A percentile compares a stretch with the other conserved stretches of the same genome.
phyloP scores from a whole-genome alignment of 2,329 filamentous ascomycete genomes.

The Neopestalotiopsis rosae region DNA sequence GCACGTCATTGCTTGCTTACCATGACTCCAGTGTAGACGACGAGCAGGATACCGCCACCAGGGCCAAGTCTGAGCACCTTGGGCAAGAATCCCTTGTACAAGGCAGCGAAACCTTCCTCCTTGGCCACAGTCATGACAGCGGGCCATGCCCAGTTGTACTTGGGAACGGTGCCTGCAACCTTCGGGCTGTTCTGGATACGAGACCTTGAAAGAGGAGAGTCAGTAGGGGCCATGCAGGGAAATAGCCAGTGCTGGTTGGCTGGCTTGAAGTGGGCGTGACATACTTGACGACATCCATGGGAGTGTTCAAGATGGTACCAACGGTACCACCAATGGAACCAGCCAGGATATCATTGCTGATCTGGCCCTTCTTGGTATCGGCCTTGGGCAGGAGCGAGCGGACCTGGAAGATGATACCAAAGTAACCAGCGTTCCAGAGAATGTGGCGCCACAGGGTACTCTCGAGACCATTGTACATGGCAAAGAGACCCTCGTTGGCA shows the following conservation, averaged over 20 bases:
- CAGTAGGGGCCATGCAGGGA: not conserved
- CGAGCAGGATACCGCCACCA: conserved; percentile 67
- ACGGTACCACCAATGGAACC: conserved; percentile 84
- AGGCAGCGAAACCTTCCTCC: conserved; percentile 88
- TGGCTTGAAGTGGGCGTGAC: not conserved
- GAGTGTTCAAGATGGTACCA: conserved; percentile 92
- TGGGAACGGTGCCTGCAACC: conserved; percentile 79
- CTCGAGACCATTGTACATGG: conserved; percentile 96
- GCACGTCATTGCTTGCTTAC: conserved; percentile 19
- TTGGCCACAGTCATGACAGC: conserved; percentile 83
- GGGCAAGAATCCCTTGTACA: conserved; percentile 98
- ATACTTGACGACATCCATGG: conserved; percentile 92
- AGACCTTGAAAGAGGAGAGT: conserved; percentile 46
- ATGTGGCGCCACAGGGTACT: conserved; percentile 96
- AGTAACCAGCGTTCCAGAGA: conserved; percentile 59
- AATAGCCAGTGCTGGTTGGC: not conserved
- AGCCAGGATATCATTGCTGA: conserved; percentile 85
- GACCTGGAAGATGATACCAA: conserved; percentile 98
- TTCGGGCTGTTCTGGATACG: conserved; percentile 94
- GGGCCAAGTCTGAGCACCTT: conserved; percentile 80
- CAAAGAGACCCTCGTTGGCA: conserved; percentile 80
- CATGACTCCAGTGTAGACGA: conserved; percentile 87
- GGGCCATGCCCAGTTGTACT: conserved; percentile 99
- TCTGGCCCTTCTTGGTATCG: conserved; percentile 80
- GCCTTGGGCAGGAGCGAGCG: conserved; percentile 81